phyloP scores from a whole-genome alignment of 495 filamentous ascomycete species.

The Thermothielavioides terrestris region DNA sequence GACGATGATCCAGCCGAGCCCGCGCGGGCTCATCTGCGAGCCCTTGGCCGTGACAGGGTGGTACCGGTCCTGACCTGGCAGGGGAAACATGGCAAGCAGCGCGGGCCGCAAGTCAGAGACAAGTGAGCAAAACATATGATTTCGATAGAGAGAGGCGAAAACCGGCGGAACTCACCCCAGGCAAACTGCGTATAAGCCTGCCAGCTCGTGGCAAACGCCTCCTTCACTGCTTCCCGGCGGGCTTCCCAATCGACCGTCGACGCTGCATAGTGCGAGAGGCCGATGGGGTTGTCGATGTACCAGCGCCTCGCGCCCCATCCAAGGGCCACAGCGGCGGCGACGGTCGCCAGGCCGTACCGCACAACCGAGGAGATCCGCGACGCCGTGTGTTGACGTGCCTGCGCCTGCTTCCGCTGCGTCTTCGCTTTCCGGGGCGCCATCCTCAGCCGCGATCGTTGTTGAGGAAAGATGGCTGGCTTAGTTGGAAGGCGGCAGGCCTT shows the following conservation, averaged over 20 bases:
- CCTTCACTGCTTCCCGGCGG: conserved; percentile 48
- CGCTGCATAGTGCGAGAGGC: not conserved
- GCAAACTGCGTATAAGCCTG: conserved; percentile 83
- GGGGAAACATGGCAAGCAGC: too few species aligned
- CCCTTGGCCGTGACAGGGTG: conserved; percentile 69
- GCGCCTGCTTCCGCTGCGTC: not conserved
- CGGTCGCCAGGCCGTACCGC: not conserved
- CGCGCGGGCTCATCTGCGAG: conserved; percentile 67
- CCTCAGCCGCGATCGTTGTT: not conserved
- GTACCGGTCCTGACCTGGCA: conserved; percentile 71
- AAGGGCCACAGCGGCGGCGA: not conserved
- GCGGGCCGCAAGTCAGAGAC: too few species aligned
- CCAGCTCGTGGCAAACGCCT: conserved; percentile 86
- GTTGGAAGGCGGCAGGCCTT: not conserved
- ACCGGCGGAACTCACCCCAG: conserved; percentile 61
- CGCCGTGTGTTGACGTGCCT: not conserved
- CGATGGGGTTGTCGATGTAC: not conserved
- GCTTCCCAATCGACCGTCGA: not conserved
- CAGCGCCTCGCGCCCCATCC: not conserved
- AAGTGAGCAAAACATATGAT: not conserved
- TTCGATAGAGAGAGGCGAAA: not conserved
- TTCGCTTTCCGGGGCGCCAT: too few species aligned
- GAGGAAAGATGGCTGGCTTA: not conserved
- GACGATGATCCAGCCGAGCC: conserved; percentile 94
- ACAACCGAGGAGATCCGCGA: not conserved